Evolutionary conservation across 169 alveolate genomes (phyloP), one percentile per base, ranked within the genome.

Genomic region (Cyclospora cayetanensis): DNA sequence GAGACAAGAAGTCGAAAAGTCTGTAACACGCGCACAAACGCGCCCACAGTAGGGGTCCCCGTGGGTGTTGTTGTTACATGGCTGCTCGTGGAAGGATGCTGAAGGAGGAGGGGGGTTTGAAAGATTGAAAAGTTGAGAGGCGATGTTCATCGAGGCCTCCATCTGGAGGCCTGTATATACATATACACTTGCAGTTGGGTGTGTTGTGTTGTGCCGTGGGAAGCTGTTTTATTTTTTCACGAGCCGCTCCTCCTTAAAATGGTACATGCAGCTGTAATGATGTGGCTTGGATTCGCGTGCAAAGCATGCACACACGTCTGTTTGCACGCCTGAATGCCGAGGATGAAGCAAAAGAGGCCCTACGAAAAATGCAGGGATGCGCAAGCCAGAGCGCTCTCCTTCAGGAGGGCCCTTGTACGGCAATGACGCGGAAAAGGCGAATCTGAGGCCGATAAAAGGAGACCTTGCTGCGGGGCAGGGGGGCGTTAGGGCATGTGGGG

Each of bases 1-100:
- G 37, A 46, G 34, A 31, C 87, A 91, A 12, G 92, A 83, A 35
- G 74, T 85, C 50, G 66, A 79, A 42, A 60, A 34, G 94, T 77
- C 35, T 22, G 55, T 15, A 1, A 29, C 3, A 11, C 88, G 9
- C 65, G 15, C 25, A 4, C 25, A 53, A 22, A 22, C n/a, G 66
- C n/a, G n/a, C n/a, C n/a, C n/a, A n/a, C n/a, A n/a, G n/a, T n/a
- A n/a, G n/a, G n/a, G n/a, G n/a, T n/a, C n/a, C n/a, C n/a, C n/a
- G n/a, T n/a, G n/a, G n/a, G n/a, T n/a, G n/a, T 60, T 60, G 12
- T 22, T 60, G 35, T 7, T 31, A 9, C 72, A 20, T n/a, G 27
- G 11, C 34, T 5, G 9, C 5, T n/a, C 72, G 72, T n/a, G 72
- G 72, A 12, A 22, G 72, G 4, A 7, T 5, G 9, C 72, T 22